Evolutionary conservation across 1,284 basidiomycete species (phyloP), one percentile per base, ranked within the genome.

Genomic region (Peniophora sp.): DNA sequence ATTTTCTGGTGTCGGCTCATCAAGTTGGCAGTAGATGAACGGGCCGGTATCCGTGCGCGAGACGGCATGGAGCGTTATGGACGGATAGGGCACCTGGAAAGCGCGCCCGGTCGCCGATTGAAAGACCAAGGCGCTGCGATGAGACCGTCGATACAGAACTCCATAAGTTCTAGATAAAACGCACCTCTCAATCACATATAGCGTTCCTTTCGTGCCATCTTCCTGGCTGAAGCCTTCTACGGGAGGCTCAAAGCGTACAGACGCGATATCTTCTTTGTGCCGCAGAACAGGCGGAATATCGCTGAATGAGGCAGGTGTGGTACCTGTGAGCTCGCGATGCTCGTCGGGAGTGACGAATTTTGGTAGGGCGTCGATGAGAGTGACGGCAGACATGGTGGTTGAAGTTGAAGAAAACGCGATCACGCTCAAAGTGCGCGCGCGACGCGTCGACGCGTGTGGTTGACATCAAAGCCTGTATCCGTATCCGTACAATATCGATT

Each of bases 1-100:
- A 23, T 65, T 64, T 1, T 61, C 63, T 9, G 62, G 64, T 3
- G 62, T 55, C 20, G 70, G 68, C 57, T 91, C 89, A 60, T 92
- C 89, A 2, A 96, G 75, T 61, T 97, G 93, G 63, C 91, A 95
- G 68, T 96, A 96, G 61, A 96, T 78, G 32, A 83, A 89, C 2
- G 88, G 83, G 0, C 69, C 70, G 6, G 68, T 61, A 36, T 78
- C 78, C 9, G 77, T 74, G 43, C 90, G 83, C 0, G 90, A 90
- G 49, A 93, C 78, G 17, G 93, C 93, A 60, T 97, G 93, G 2
- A 97, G 77, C 1, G 89, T 94, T 58, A 97, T 87, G 3, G 82
- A 72, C 16, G 89, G 91, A 65, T 92, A 96, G 52, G 83, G 73
- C 61, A 96, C 78, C 58, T 86, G 79, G 64, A 94, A 86, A 16